Conservation (phyloP, 345 rosid species). For the Limnanthes douglasii region DNA sequence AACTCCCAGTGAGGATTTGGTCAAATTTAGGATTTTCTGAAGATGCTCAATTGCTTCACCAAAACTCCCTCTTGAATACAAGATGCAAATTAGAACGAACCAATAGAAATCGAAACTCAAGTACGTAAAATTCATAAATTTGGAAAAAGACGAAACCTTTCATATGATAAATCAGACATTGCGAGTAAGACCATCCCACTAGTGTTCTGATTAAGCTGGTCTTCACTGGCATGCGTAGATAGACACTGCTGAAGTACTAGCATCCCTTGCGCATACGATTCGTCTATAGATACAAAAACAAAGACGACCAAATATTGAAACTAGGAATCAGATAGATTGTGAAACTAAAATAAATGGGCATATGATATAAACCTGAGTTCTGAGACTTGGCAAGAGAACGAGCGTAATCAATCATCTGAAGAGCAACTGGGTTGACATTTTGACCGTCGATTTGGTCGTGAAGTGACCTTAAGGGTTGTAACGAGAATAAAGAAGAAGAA, state of each 20-base stretch:
- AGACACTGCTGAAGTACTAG: conserved; percentile 74
- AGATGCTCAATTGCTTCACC: conserved; percentile 59
- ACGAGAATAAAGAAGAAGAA: neutral
- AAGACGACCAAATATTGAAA: neutral
- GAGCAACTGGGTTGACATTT: conserved; percentile 46
- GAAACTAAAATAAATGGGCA: too few relatives aligned
- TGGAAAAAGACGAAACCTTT: conserved; percentile 30
- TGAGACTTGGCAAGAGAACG: conserved; percentile 56
- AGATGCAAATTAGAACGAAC: conserved; percentile 1
- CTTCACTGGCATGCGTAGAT: conserved; percentile 35
- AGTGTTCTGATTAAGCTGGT: conserved; percentile 31
- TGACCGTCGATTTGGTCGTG: conserved; percentile 30
- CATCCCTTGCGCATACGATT: conserved; percentile 68
- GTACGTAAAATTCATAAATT: neutral
- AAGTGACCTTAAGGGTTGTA: conserved; percentile 19
- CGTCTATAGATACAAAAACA: conserved; percentile 21
- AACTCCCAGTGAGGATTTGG: conserved; percentile 22
- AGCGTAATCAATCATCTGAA: conserved; percentile 87
- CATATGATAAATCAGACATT: conserved; percentile 57
- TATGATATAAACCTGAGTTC: conserved; percentile 81
- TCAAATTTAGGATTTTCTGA: conserved; percentile 18
- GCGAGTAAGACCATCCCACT: conserved; percentile 60
- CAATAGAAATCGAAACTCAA: neutral
- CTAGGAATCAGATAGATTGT: too few relatives aligned
- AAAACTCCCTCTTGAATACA: conserved; percentile 29